Evolutionary conservation across 2,329 filamentous ascomycete genomes (phyloP).

Genomic region (Colletotrichum neosansevieriae): DNA sequence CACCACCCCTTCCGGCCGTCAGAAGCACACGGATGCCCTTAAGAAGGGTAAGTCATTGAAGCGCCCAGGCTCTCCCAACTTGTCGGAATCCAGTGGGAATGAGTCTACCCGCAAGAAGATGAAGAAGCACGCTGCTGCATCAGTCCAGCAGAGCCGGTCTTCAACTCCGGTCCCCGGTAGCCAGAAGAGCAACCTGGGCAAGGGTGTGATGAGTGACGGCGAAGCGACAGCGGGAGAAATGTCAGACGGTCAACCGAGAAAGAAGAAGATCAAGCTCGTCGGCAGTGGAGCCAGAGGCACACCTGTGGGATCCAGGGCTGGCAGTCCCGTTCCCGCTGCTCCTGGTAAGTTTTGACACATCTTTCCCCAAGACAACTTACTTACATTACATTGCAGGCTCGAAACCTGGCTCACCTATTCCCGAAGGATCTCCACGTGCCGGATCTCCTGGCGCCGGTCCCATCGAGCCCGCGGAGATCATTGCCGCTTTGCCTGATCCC

Average conservation of each 20-base stretch:
- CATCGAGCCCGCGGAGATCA: slow-evolving; percentile 65
- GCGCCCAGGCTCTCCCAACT: slow-evolving; percentile 85
- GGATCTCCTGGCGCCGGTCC: slow-evolving; percentile 48
- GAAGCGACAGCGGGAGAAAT: slow-evolving; percentile 78
- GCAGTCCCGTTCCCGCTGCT: slow-evolving; percentile 66
- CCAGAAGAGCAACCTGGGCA: slow-evolving; percentile 58
- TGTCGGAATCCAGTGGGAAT: slow-evolving; percentile 92
- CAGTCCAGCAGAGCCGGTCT: slow-evolving; percentile 64
- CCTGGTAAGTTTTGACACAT: slow-evolving; percentile 49
- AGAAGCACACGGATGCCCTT: slow-evolving; percentile 56
- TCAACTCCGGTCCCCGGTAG: slow-evolving; percentile 61
- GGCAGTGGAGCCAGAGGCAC: slow-evolving; percentile 61
- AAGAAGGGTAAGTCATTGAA: slow-evolving; percentile 78
- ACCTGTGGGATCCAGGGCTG: slow-evolving; percentile 70
- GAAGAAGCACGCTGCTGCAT: slow-evolving; percentile 70
- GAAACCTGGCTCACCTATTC: slow-evolving; percentile 42
- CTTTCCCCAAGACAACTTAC: background rate
- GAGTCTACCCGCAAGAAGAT: slow-evolving; percentile 88
- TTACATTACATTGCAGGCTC: slow-evolving; percentile 31
- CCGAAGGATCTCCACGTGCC: slow-evolving; percentile 46
- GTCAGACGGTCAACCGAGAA: slow-evolving; percentile 63
- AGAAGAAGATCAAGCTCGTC: slow-evolving; percentile 68
- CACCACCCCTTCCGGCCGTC: slow-evolving; percentile 65
- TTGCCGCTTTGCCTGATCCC: slow-evolving; percentile 63
- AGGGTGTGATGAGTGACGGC: slow-evolving; percentile 77